Base-by-base conservation (phyloP, 805 yeast genomes). In the Myxozyma kluyveri region DNA sequence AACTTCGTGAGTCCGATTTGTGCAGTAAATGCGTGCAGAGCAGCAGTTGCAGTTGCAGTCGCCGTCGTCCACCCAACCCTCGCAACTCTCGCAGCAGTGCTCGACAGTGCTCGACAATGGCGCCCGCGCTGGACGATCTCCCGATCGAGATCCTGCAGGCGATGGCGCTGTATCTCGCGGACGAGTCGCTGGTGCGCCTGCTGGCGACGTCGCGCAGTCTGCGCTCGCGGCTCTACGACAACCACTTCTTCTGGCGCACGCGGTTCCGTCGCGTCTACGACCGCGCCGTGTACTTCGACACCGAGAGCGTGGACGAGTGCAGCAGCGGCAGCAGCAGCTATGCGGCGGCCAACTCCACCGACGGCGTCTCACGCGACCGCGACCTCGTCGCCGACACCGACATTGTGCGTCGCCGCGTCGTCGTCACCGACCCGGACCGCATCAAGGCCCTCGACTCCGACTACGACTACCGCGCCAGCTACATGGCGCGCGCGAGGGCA, bases 71-170 rank as follows among this genome's bases (percentile, higher is more conserved):
- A n/a, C n/a, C n/a, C n/a, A n/a, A n/a, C n/a, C n/a, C n/a, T n/a
- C n/a, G n/a, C n/a, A n/a, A n/a, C n/a, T n/a, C n/a, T n/a, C n/a
- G n/a, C n/a, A n/a, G n/a, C n/a, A n/a, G n/a, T n/a, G n/a, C n/a
- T n/a, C n/a, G n/a, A n/a, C n/a, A n/a, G n/a, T n/a, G n/a, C n/a
- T n/a, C n/a, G n/a, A 27, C 23, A 22, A 38, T 46, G 44, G 39
- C 37, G 44, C 44, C 33, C 19, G 24, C 27, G 21, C 32, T 52
- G 10, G 52, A 42, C n/a, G 52, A 47, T 7, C 38, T 50, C 26
- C 56, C 58, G 17, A 45, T 43, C 1, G 58, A 55, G 43, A 38
- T 55, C 12, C 40, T 55, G 38, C 59, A 55, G 45, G 22, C 45
- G 10, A 38, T 55, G 18, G 59, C 58, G 31, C 38, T 29, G 27